Percentiles rank a stretch among this genome's conserved stretches.
phyloP scores from a whole-genome alignment of 305 asterid genomes.

The Andrographis paniculata region DNA sequence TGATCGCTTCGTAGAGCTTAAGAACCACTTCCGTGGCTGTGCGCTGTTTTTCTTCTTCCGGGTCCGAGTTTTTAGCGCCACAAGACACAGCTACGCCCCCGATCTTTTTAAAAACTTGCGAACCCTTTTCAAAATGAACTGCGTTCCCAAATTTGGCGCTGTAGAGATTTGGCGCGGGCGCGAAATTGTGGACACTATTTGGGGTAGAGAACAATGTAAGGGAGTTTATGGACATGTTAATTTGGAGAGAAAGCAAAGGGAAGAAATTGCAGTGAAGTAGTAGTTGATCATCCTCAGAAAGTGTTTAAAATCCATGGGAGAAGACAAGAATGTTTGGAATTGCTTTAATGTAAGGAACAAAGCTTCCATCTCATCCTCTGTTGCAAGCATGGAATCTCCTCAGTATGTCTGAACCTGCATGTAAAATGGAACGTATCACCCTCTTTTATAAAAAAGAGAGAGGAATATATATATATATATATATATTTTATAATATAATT shows the following conservation, averaged over 20 bases:
- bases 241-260: not conserved
- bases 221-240: conserved; percentile 7
- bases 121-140: not conserved
- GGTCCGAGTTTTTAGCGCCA: not conserved
- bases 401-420: not conserved
- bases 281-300: not conserved
- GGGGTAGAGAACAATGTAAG: conserved; percentile 11
- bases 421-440: too few relatives aligned
- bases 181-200: not conserved
- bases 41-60: not conserved
- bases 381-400: not conserved
- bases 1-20: conserved; percentile 50
- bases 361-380: not conserved
- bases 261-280: not conserved
- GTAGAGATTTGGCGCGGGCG: not conserved
- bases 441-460: too few relatives aligned
- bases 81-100: not conserved
- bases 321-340: not conserved
- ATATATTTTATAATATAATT: too few relatives aligned
- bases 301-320: not conserved
- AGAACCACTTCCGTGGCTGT: conserved; percentile 32
- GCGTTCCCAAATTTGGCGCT: not conserved
- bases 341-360: not conserved
- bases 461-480: too few relatives aligned
- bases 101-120: not conserved